These are phyloP conservation scores for Ganoderma meredithae DNA, from an alignment of 1,284 basidiomycete genomes.

Conservation along the genomic window DNA sequence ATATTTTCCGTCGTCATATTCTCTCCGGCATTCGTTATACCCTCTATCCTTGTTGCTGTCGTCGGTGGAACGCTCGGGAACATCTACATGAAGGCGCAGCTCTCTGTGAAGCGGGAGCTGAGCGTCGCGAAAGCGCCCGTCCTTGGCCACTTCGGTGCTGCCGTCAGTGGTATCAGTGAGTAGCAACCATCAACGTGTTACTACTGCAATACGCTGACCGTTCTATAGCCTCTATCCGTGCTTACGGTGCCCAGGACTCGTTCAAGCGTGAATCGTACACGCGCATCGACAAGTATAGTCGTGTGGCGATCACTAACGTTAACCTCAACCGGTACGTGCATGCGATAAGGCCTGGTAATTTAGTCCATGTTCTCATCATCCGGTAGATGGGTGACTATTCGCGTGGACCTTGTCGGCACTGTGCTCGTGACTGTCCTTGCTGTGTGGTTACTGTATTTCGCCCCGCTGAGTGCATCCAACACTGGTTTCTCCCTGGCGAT, in stretches of 20 bases:
- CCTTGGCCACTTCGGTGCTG: conserved; percentile 73
- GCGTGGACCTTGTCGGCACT: conserved; percentile 56
- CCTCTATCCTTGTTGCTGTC: conserved; percentile 48
- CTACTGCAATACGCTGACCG: too few relatives aligned
- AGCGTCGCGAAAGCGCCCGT: conserved; percentile 72
- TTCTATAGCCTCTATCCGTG: conserved; percentile 64
- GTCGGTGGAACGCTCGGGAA: conserved; percentile 53
- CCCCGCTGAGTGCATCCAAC: conserved; percentile 49
- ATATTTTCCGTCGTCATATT: conserved; percentile 51
- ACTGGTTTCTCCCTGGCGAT: conserved; percentile 60
- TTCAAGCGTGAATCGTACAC: conserved; percentile 54
- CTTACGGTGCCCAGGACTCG: conserved; percentile 58
- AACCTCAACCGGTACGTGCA: conserved; percentile 54
- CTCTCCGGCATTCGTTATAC: conserved; percentile 51
- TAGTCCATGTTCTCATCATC: not conserved
- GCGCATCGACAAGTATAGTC: conserved; percentile 58
- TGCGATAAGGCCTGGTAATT: too few relatives aligned
- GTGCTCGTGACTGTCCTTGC: conserved; percentile 60
- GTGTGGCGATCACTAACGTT: conserved; percentile 55
- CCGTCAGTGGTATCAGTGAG: conserved; percentile 70
- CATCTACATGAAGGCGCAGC: conserved; percentile 73
- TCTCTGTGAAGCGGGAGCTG: conserved; percentile 81
- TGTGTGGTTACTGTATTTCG: conserved; percentile 56
- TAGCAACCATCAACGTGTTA: not conserved
- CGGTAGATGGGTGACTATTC: conserved; percentile 31